These are phyloP conservation scores for Colletotrichum lentis DNA, from an alignment of 2,329 filamentous ascomycete species.

Conservation along the genomic window DNA sequence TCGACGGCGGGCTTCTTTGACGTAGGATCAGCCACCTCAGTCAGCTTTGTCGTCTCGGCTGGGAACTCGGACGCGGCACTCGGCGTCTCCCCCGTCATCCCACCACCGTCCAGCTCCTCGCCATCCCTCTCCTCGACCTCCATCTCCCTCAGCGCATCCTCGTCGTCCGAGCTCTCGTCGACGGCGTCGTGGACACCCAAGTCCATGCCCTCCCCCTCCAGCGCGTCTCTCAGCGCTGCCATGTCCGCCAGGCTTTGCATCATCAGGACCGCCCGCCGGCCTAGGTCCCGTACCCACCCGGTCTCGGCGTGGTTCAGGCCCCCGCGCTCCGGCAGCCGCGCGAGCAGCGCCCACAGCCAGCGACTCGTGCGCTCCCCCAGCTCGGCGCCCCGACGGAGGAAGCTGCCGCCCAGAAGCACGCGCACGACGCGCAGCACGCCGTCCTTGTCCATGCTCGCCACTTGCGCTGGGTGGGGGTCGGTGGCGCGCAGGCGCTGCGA, in stretches of 20 bases:
- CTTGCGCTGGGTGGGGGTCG: slow-evolving; percentile 66
- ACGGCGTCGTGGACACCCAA: slow-evolving; percentile 57
- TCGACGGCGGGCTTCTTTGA: slow-evolving; percentile 41
- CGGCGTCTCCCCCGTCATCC: slow-evolving; percentile 24
- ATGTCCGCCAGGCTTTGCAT: slow-evolving; percentile 64
- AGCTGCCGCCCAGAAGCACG: slow-evolving; percentile 70
- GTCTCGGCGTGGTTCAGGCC: slow-evolving; percentile 80
- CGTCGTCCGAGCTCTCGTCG: slow-evolving; percentile 53
- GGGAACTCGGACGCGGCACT: background rate
- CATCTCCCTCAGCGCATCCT: slow-evolving; percentile 49
- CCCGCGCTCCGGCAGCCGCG: slow-evolving; percentile 76
- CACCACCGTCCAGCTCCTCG: slow-evolving; percentile 20
- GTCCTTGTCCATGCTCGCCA: slow-evolving; percentile 71
- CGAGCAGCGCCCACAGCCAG: slow-evolving; percentile 88
- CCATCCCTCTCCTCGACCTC: slow-evolving; percentile 46
- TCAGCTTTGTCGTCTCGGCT: slow-evolving; percentile 26
- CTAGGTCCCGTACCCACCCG: slow-evolving; percentile 78
- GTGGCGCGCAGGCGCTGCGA: slow-evolving; percentile 58
- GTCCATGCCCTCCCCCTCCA: slow-evolving; percentile 50
- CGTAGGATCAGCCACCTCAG: slow-evolving; percentile 34
- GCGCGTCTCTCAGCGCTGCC: slow-evolving; percentile 56
- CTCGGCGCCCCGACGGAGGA: slow-evolving; percentile 66
- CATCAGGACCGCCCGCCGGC: slow-evolving; percentile 74
- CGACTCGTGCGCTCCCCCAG: slow-evolving; percentile 73
- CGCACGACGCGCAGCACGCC: slow-evolving; percentile 72